A percentile compares a stretch with the other conserved stretches of the same genome.
Evolutionary conservation across 2,329 filamentous ascomycete species (phyloP).

Genomic region (Monilinia fructicola): DNA sequence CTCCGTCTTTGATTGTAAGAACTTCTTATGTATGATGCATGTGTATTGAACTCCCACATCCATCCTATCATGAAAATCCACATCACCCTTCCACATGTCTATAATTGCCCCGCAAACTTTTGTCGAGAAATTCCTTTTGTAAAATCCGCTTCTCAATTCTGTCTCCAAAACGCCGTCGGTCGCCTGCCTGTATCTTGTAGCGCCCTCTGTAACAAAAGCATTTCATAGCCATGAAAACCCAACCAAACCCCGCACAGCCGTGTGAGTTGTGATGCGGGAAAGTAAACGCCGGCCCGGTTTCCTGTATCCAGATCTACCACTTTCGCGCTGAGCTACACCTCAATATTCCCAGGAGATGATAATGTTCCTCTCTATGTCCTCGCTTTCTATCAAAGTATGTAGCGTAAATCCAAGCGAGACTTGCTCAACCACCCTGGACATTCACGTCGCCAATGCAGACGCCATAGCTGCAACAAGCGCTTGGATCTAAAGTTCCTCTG

Average conservation of each 20-base stretch:
- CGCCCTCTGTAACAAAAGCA: background rate
- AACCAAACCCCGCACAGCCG: background rate
- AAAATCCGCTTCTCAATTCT: background rate
- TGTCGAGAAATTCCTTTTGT: background rate
- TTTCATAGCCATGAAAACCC: background rate
- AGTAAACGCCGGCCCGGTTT: background rate
- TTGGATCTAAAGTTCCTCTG: slow-evolving; percentile 19
- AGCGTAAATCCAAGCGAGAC: background rate
- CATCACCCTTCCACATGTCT: background rate
- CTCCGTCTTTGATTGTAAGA: background rate
- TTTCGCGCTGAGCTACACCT: too few relatives aligned
- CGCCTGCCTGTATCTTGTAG: background rate
- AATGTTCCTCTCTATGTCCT: too few relatives aligned
- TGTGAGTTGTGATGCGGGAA: background rate
- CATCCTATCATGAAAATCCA: background rate
- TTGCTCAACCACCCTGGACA: slow-evolving; percentile 13
- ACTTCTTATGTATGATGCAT: background rate
- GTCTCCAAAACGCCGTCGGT: background rate
- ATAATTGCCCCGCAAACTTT: background rate
- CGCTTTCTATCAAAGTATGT: background rate
- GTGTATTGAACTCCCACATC: background rate
- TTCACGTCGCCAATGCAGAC: slow-evolving; percentile 12
- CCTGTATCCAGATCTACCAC: background rate
- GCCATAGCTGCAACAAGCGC: slow-evolving; percentile 22
- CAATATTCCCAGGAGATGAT: background rate